A percentile compares a stretch with the other conserved stretches of the same genome.
These are phyloP conservation scores for Diaporthe nobilis DNA, from an alignment of 2,329 filamentous ascomycete genomes.

Conservation along the genomic window DNA sequence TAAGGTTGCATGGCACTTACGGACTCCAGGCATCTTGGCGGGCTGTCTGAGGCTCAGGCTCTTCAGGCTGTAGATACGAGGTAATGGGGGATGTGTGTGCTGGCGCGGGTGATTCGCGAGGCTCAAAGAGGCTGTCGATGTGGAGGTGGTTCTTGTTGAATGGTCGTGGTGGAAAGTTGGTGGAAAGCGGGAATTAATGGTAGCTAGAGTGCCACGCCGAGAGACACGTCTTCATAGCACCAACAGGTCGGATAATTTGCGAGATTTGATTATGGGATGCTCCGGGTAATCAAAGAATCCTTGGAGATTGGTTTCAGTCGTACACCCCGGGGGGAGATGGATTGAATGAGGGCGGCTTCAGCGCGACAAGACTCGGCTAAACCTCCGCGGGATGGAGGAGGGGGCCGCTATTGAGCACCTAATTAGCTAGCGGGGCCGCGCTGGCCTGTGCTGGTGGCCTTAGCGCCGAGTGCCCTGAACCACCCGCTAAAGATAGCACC, in stretches of 20 bases:
- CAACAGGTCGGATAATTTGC: constrained; percentile 41
- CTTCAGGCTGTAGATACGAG: background rate
- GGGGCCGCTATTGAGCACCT: constrained; percentile 23
- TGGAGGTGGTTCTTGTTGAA: constrained; percentile 16
- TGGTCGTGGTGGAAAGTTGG: constrained; percentile 3
- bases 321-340: constrained; percentile 22
- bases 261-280: constrained; percentile 39
- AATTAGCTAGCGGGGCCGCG: constrained; percentile 36
- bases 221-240: constrained; percentile 38
- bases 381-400: constrained; percentile 11
- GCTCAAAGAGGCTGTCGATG: constrained; percentile 18
- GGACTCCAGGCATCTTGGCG: constrained; percentile 66
- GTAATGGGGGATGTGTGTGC: background rate
- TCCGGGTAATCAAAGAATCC: constrained; percentile 38
- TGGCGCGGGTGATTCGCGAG: constrained; percentile 13
- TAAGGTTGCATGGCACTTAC: constrained; percentile 55
- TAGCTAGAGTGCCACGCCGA: constrained; percentile 27
- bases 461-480: constrained; percentile 13
- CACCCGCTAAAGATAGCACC: constrained; percentile 29
- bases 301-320: constrained; percentile 29
- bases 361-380: constrained; percentile 30
- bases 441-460: constrained; percentile 20
- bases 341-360: constrained; percentile 14
- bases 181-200: constrained; percentile 20
- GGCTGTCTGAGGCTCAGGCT: constrained; percentile 28